Conservation (phyloP, 305 asterid species). For the Lippia alba region DNA sequence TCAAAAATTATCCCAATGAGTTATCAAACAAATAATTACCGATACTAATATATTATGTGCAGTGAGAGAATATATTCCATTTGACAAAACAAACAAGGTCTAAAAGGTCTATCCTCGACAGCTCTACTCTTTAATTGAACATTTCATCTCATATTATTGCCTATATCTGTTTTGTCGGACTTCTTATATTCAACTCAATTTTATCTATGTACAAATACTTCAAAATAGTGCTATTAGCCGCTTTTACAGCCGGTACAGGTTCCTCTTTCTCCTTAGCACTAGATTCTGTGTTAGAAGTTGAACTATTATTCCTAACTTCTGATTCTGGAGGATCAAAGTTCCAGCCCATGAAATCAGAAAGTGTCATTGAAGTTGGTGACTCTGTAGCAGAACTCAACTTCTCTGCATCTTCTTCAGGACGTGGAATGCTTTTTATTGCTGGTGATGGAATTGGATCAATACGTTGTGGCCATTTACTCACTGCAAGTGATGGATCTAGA, state of each 20-base stretch:
- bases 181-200: conserved; percentile 53
- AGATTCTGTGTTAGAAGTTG: conserved; percentile 41
- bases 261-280: conserved; percentile 48
- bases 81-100: no score
- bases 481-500: conserved; percentile 56
- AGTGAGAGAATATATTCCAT: no score
- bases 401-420: conserved; percentile 47
- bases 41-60: no score
- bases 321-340: conserved; percentile 42
- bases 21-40: no score
- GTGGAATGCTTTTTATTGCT: conserved; percentile 29
- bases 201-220: conserved; percentile 60
- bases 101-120: no score
- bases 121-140: neutral
- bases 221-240: conserved; percentile 34
- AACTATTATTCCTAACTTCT: conserved; percentile 38
- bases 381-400: conserved; percentile 45
- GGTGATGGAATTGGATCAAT: conserved; percentile 48
- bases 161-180: conserved; percentile 51
- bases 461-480: conserved; percentile 31
- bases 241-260: conserved; percentile 33
- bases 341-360: conserved; percentile 85
- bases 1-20: no score
- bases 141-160: neutral
- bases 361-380: conserved; percentile 68